These are phyloP conservation scores for Rubia tinctorum DNA, from an alignment of 305 asterid genomes.

Conservation along the genomic window DNA sequence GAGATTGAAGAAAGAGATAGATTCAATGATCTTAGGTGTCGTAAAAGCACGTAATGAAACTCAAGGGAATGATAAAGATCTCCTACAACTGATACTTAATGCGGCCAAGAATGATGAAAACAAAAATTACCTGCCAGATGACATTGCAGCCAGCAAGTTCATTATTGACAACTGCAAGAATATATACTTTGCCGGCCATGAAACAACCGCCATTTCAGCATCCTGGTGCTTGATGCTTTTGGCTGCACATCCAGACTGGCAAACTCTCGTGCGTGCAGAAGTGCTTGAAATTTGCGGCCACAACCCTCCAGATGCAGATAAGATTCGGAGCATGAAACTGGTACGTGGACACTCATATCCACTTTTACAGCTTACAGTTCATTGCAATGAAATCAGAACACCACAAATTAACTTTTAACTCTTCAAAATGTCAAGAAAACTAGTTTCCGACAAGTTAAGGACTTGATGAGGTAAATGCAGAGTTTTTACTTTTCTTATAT, in stretches of 20 bases:
- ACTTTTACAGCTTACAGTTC: background rate
- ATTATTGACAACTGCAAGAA: slow-evolving; percentile 68
- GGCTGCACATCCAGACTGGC: slow-evolving; percentile 81
- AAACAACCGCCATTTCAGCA: slow-evolving; percentile 59
- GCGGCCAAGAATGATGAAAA: slow-evolving; percentile 46
- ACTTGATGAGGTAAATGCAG: background rate
- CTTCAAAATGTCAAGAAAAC: background rate
- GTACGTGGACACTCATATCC: slow-evolving; percentile 15
- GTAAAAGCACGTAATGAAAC: slow-evolving; percentile 35
- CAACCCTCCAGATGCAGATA: slow-evolving; percentile 40
- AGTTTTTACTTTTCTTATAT: background rate
- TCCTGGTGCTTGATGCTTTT: slow-evolving; percentile 77
- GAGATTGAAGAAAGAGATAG: slow-evolving; percentile 56
- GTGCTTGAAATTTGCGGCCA: slow-evolving; percentile 50
- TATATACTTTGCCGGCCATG: slow-evolving; percentile 69
- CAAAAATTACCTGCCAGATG: slow-evolving; percentile 31
- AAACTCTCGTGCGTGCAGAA: slow-evolving; percentile 60
- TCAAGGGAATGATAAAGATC: slow-evolving; percentile 36
- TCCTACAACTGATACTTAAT: slow-evolving; percentile 44
- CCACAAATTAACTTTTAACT: background rate
- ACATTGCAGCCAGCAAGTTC: slow-evolving; percentile 39
- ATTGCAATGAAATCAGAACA: slow-evolving; percentile 1
- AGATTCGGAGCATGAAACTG: slow-evolving; percentile 57
- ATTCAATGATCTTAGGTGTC: slow-evolving; percentile 43
- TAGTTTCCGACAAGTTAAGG: background rate